Conservation (phyloP, 2,329 filamentous ascomycete species). For the Exophiala dermatitidis region DNA sequence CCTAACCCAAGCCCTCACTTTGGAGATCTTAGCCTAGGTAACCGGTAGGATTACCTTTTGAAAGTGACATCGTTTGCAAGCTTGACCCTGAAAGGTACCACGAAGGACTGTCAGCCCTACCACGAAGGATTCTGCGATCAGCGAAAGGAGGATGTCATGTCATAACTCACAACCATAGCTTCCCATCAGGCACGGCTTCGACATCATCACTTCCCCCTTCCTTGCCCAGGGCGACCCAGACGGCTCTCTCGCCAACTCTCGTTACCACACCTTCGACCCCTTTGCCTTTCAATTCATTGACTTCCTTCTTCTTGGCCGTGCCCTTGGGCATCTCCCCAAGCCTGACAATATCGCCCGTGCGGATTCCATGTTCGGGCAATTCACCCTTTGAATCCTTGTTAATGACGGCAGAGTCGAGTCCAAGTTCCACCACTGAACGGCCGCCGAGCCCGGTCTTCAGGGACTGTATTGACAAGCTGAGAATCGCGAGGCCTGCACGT, state of each 20-base stretch:
- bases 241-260: slow-evolving; percentile 36
- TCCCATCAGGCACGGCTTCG: slow-evolving; percentile 48
- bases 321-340: slow-evolving; percentile 37
- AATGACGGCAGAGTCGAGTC: slow-evolving; percentile 60
- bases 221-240: slow-evolving; percentile 42
- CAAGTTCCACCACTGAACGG: slow-evolving; percentile 79
- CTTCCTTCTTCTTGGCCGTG: slow-evolving; percentile 31
- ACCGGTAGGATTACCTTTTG: slow-evolving; percentile 42
- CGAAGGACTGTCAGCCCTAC: slow-evolving; percentile 31
- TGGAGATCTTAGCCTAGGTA: no score
- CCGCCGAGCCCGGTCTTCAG: slow-evolving; percentile 86
- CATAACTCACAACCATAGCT: slow-evolving; percentile 55
- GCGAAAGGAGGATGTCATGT: not conserved
- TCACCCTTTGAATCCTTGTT: slow-evolving; percentile 29
- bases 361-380: slow-evolving; percentile 41
- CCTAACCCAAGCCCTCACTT: no score
- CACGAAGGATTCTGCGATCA: not conserved
- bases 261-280: slow-evolving; percentile 43
- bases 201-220: slow-evolving; percentile 37
- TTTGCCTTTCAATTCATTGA: slow-evolving; percentile 28
- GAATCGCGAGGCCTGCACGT: slow-evolving; percentile 38
- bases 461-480: slow-evolving; percentile 51
- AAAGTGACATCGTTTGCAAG: slow-evolving; percentile 61
- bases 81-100: slow-evolving; percentile 46
- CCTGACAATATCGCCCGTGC: slow-evolving; percentile 43